Evolutionary conservation across 202 grass and related monocot species (phyloP), one percentile per base, ranked within the genome.

Genomic region (Cymbopogon flexuosus): DNA sequence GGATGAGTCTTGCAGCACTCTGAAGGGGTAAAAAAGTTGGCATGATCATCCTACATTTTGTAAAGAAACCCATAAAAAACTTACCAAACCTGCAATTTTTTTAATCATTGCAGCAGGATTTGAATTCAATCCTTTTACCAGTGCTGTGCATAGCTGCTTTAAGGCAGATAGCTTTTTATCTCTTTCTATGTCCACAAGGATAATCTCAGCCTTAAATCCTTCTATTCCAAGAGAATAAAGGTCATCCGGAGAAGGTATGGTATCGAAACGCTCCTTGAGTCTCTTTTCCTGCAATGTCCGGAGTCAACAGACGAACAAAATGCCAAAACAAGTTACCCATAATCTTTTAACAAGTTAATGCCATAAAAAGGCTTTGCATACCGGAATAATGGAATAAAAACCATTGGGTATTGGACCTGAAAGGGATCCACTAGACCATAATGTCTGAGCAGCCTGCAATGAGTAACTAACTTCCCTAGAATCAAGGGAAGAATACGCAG

Each of bases 391-490:
- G 56, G 95, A 98, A 86, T 93, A 98, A 70, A 98, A 98, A 23
- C 92, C 92, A 88, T 98, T 94, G 37, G 95, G 95, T 82, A 98
- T 91, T 54, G 90, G 80, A 82, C 52, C 69, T 75, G 73, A 91
- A 85, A 98, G 82, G 73, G 85, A 89, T 83, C 95, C 95, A 83
- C 90, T 93, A 35, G 86, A 98, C 95, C 92, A 98, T 70, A 98
- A 92, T 66, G 64, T 83, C 57, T 98, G 92, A 65, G 92, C 67
- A 86, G 79, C 83, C 46, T 61, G 74, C 37, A 91, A 90, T 29
- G 84, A 79, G 42, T 65, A 62, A 79, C 90, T 76, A 85, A 10
- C 81, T 79, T 88, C 73, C 36, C 64, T 79, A 72, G 37, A 63
- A 62, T 36, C 82, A 81, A 76, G 51, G 72, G 88, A 58, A 76